Conservation (phyloP, 78 protist species). For the Cavenderia fasciculata region DNA sequence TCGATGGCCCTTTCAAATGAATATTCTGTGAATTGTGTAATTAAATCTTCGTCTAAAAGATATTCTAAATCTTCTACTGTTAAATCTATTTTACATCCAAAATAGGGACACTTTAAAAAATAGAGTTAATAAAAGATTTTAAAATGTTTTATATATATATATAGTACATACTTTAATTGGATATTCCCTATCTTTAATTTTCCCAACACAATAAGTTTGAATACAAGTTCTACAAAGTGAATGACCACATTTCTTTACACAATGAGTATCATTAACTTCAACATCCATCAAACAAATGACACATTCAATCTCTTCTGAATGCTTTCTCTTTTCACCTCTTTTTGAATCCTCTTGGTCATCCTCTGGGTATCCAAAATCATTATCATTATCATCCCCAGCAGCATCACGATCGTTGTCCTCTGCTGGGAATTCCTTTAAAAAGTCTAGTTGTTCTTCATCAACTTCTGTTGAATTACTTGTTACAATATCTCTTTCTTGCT, state of each 20-base stretch:
- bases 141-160: background rate
- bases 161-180: slow-evolving; percentile 21
- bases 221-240: slow-evolving; percentile 7
- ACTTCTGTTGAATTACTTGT: no score
- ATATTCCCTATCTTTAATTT: slow-evolving; percentile 35
- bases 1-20: slow-evolving; percentile 22
- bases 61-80: slow-evolving; percentile 2
- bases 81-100: slow-evolving; percentile 36
- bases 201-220: slow-evolving; percentile 35
- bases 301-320: slow-evolving; percentile 14
- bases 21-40: slow-evolving; percentile 14
- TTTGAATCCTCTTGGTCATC: background rate
- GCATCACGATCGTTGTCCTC: no score
- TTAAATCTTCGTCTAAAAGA: slow-evolving; percentile 4
- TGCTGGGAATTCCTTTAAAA: no score
- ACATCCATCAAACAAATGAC: slow-evolving; percentile 34
- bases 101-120: slow-evolving; percentile 27
- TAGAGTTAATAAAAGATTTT: no score
- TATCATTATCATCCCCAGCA: no score
- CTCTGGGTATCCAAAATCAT: no score
- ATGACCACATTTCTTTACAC: background rate
- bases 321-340: no score
- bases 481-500: no score
- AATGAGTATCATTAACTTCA: slow-evolving; percentile 8
- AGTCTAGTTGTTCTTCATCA: no score